phyloP scores from a whole-genome alignment of 2,329 filamentous ascomycete species.

The Paecilomyces formosus region DNA sequence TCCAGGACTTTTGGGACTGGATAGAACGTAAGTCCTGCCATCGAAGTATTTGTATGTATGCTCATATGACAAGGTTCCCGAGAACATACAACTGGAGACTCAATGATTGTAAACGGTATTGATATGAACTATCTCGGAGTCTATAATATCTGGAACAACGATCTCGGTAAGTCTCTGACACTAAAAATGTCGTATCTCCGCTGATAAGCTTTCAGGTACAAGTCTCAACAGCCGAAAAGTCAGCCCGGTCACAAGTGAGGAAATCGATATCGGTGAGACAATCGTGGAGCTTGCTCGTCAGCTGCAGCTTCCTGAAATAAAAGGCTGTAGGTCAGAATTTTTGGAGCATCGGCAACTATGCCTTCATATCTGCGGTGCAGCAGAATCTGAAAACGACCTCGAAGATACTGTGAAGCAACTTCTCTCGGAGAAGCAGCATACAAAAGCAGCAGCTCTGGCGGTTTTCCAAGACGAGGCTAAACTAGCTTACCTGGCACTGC shows the following conservation, averaged over 20 bases:
- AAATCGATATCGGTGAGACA: constrained; percentile 25
- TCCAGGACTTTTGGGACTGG: constrained; percentile 54
- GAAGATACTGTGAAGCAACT: constrained; percentile 44
- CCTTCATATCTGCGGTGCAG: constrained; percentile 52
- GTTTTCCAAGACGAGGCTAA: constrained; percentile 54
- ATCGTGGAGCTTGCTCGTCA: constrained; percentile 45
- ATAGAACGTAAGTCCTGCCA: constrained; percentile 40
- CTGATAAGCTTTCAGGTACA: constrained; percentile 18
- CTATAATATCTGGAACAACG: constrained; percentile 51
- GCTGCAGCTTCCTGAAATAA: constrained; percentile 45
- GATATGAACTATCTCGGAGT: constrained; percentile 58
- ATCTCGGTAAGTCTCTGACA: constrained; percentile 34
- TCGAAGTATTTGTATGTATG: not conserved
- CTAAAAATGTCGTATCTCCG: constrained; percentile 5
- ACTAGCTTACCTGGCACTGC: constrained; percentile 50
- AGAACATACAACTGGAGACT: constrained; percentile 34
- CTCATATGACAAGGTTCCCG: constrained; percentile 28
- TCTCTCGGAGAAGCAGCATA: constrained; percentile 47
- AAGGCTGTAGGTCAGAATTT: constrained; percentile 44
- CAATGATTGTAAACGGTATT: constrained; percentile 49
- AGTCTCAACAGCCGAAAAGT: constrained; percentile 25
- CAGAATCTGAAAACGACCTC: constrained; percentile 45
- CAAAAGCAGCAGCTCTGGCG: constrained; percentile 57
- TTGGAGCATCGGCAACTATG: constrained; percentile 53
- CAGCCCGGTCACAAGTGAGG: constrained; percentile 15